These are phyloP conservation scores for Stygiomarasmius scandens DNA, from an alignment of 1,284 basidiomycete species.

Conservation along the genomic window DNA sequence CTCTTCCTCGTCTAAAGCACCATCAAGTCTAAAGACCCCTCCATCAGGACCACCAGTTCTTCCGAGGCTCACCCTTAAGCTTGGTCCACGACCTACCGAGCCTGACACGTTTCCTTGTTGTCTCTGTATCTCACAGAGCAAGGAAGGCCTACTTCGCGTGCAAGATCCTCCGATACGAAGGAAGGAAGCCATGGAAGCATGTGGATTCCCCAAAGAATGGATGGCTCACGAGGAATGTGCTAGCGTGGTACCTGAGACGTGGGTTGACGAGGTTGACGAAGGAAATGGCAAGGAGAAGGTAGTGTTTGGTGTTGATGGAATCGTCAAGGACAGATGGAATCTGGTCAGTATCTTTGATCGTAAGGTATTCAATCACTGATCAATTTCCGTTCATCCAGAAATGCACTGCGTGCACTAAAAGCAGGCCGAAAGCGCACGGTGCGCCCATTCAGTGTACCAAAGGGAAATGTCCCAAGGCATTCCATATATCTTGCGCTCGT, in stretches of 20 bases:
- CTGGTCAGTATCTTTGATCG: slow-evolving; percentile 51
- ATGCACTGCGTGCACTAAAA: slow-evolving; percentile 82
- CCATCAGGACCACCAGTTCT: slow-evolving; percentile 17
- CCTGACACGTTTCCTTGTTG: slow-evolving; percentile 73
- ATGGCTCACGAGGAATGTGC: slow-evolving; percentile 81
- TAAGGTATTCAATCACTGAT: slow-evolving; percentile 4
- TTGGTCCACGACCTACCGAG: slow-evolving; percentile 61
- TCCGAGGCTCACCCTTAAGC: slow-evolving; percentile 56
- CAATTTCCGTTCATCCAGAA: slow-evolving; percentile 55
- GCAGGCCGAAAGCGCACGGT: slow-evolving; percentile 71
- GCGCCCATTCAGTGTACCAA: slow-evolving; percentile 94
- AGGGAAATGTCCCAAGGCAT: slow-evolving; percentile 91
- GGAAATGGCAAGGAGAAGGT: slow-evolving; percentile 51
- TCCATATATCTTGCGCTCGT: slow-evolving; percentile 89
- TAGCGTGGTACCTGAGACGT: slow-evolving; percentile 81
- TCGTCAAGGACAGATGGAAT: slow-evolving; percentile 89
- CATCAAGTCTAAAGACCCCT: not conserved
- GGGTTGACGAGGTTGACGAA: slow-evolving; percentile 70
- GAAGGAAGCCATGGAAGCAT: slow-evolving; percentile 49
- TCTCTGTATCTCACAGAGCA: slow-evolving; percentile 69
- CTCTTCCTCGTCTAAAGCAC: slow-evolving; percentile 9
- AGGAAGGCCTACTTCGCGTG: slow-evolving; percentile 67
- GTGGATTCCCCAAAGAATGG: slow-evolving; percentile 52
- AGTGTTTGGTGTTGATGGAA: slow-evolving; percentile 81
- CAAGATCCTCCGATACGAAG: slow-evolving; percentile 62